Conservation (phyloP, 805 yeast genomes). For the Saccharomycopsis selenospora region DNA sequence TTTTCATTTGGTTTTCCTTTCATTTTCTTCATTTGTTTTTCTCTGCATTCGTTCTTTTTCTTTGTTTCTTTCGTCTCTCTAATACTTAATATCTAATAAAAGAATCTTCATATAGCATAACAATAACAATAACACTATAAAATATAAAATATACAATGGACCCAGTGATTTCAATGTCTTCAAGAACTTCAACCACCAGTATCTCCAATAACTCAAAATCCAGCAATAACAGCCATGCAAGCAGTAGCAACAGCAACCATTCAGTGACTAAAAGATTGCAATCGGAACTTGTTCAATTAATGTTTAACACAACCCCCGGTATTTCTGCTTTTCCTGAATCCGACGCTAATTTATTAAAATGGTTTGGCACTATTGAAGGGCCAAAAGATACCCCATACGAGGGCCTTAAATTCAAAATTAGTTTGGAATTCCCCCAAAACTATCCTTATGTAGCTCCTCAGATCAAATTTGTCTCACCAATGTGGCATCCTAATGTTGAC, state of each 20-base stretch:
- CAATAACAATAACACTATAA: too few species aligned
- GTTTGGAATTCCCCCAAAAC: conserved; percentile 43
- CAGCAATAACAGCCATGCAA: conserved; percentile 19
- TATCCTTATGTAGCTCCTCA: conserved; percentile 55
- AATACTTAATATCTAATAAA: too few species aligned
- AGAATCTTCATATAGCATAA: neutral
- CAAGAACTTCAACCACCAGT: neutral
- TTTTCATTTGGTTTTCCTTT: too few species aligned
- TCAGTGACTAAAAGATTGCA: conserved; percentile 45
- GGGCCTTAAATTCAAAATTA: conserved; percentile 43
- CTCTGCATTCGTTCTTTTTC: too few species aligned
- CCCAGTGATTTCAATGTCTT: neutral
- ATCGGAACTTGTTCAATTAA: conserved; percentile 44
- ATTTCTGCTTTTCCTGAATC: conserved; percentile 48
- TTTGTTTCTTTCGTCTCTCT: too few species aligned
- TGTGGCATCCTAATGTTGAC: conserved; percentile 63
- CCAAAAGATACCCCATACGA: conserved; percentile 52
- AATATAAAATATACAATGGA: neutral
- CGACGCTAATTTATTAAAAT: conserved; percentile 43
- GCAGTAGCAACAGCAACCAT: conserved; percentile 31
- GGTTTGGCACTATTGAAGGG: conserved; percentile 56
- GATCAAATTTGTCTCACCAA: conserved; percentile 49
- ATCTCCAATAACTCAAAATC: neutral
- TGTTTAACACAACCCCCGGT: conserved; percentile 44
- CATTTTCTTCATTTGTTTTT: too few species aligned